These are phyloP conservation scores for Xylaria grammica DNA, from an alignment of 495 filamentous ascomycete species.

Conservation along the genomic window DNA sequence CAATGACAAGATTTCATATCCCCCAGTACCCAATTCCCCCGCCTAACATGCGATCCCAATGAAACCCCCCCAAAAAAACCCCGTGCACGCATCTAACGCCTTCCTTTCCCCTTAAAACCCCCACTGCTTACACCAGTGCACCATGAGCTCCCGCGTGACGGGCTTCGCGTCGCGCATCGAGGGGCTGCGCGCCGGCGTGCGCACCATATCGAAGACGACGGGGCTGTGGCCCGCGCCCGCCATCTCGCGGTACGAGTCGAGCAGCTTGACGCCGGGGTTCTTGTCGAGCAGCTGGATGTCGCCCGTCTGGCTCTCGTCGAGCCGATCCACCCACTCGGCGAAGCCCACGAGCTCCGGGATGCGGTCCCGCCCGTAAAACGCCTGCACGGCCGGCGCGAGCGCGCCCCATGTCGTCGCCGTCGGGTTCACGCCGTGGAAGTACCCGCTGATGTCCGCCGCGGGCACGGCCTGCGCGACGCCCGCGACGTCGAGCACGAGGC, in stretches of 20 bases:
- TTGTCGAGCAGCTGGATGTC: conserved; percentile 36
- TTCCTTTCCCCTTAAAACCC: conserved; percentile 28
- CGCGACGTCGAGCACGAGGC: conserved; percentile 44
- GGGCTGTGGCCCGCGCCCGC: conserved; percentile 27
- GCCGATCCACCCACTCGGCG: conserved; percentile 45
- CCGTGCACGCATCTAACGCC: too few relatives aligned
- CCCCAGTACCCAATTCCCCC: too few relatives aligned
- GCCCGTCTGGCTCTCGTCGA: conserved; percentile 41
- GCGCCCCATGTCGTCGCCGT: conserved; percentile 39
- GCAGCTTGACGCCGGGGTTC: conserved; percentile 53
- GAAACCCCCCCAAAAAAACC: too few relatives aligned
- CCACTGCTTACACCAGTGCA: conserved; percentile 59
- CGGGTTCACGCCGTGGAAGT: conserved; percentile 58
- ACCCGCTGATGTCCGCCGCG: conserved; percentile 40
- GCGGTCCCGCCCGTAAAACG: conserved; percentile 40
- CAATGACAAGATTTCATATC: too few relatives aligned
- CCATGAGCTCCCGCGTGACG: conserved; percentile 50
- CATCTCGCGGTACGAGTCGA: conserved; percentile 48
- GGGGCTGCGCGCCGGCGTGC: conserved; percentile 38
- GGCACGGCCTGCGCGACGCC: conserved; percentile 34
- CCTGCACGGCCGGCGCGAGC: conserved; percentile 41
- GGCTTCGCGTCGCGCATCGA: conserved; percentile 45
- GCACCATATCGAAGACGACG: conserved; percentile 39
- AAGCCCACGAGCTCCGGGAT: conserved; percentile 44
- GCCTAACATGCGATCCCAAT: too few relatives aligned